These are phyloP conservation scores for Onygenales sp. DNA, from an alignment of 2,329 filamentous ascomycete species.

Conservation along the genomic window DNA sequence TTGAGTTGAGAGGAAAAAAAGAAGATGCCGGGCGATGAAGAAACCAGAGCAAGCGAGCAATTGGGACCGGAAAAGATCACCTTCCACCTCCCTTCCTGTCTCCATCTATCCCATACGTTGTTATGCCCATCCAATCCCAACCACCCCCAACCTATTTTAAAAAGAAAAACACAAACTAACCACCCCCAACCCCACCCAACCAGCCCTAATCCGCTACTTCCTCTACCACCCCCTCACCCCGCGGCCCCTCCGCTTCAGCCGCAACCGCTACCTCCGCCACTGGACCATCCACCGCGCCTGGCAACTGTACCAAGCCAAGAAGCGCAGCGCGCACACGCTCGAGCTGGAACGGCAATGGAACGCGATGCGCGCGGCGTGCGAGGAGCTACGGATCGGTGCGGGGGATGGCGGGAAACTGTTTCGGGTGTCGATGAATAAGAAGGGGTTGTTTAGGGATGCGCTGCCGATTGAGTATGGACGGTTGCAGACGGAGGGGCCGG, in stretches of 20 bases:
- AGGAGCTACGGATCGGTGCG: slow-evolving; percentile 57
- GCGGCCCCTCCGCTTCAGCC: slow-evolving; percentile 76
- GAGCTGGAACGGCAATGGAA: slow-evolving; percentile 74
- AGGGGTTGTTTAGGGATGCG: slow-evolving; percentile 63
- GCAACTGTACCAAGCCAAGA: slow-evolving; percentile 66
- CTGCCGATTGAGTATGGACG: slow-evolving; percentile 82
- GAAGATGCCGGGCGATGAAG: too few relatives aligned
- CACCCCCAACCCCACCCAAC: slow-evolving; percentile 13
- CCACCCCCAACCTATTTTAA: not conserved
- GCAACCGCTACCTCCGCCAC: slow-evolving; percentile 79
- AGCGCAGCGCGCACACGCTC: slow-evolving; percentile 52
- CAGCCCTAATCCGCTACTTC: slow-evolving; percentile 60
- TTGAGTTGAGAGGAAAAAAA: too few relatives aligned
- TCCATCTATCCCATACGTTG: not conserved
- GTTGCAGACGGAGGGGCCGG: slow-evolving; percentile 69
- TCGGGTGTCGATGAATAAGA: slow-evolving; percentile 83
- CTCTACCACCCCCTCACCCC: slow-evolving; percentile 59
- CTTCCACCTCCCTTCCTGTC: not conserved
- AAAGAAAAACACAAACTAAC: slow-evolving; percentile 10
- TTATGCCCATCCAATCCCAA: not conserved
- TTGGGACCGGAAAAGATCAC: not conserved
- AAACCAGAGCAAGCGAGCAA: too few relatives aligned
- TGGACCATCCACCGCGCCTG: slow-evolving; percentile 99
- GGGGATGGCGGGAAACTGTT: slow-evolving; percentile 56
- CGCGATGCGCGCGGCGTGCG: slow-evolving; percentile 75